phyloP scores from a whole-genome alignment of 2,329 filamentous ascomycete species.

The Emericellopsis cladophorae region DNA sequence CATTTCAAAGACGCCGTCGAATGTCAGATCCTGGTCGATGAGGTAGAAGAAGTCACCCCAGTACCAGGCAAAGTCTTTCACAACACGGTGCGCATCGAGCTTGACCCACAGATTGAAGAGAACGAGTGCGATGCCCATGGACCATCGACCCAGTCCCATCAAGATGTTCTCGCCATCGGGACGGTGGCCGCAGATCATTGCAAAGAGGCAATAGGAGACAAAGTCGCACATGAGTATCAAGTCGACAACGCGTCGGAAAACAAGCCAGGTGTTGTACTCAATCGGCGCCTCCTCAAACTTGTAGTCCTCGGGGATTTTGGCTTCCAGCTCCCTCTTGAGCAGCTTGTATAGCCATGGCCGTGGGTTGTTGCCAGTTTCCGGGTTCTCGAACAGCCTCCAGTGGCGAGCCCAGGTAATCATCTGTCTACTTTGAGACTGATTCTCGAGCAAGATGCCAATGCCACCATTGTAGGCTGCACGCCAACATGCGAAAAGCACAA shows the following conservation, averaged over 20 bases:
- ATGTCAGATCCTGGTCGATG: slow-evolving; percentile 93
- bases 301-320: slow-evolving; percentile 90
- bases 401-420: slow-evolving; percentile 81
- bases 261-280: slow-evolving; percentile 98
- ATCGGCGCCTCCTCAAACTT: slow-evolving; percentile 83
- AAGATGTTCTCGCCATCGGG: slow-evolving; percentile 59
- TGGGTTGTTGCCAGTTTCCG: slow-evolving; percentile 67
- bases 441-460: slow-evolving; percentile 78
- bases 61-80: slow-evolving; percentile 99
- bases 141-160: slow-evolving; percentile 66
- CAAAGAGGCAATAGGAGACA: slow-evolving; percentile 90
- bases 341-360: slow-evolving; percentile 71
- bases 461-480: slow-evolving; percentile 84
- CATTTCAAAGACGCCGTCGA: slow-evolving; percentile 98
- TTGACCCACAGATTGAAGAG: slow-evolving; percentile 98
- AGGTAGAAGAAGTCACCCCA: slow-evolving; percentile 99
- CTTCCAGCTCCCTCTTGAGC: slow-evolving; percentile 81
- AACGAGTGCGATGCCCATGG: slow-evolving; percentile 63
- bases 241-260: slow-evolving; percentile 91
- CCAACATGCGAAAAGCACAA: slow-evolving; percentile 82
- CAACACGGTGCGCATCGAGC: slow-evolving; percentile 89
- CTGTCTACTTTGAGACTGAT: slow-evolving; percentile 80
- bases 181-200: slow-evolving; percentile 69
- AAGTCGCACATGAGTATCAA: slow-evolving; percentile 99
- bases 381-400: slow-evolving; percentile 75